Evolutionary conservation across 2,329 filamentous ascomycete genomes (phyloP), one percentile per base, ranked within the genome.

Genomic region (Fusarium hainanense): DNA sequence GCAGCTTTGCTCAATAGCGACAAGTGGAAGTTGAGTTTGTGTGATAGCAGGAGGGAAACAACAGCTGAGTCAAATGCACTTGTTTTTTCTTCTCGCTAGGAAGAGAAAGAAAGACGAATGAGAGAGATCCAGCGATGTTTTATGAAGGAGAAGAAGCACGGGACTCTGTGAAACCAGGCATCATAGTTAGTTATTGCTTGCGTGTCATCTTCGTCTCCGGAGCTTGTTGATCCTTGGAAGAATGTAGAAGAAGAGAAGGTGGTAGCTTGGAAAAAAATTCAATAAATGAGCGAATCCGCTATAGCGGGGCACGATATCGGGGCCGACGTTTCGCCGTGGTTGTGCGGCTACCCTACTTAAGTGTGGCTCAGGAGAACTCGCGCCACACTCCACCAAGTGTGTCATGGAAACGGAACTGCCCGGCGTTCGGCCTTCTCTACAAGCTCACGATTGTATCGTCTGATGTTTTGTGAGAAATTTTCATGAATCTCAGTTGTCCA

Each of bases 161-260:
- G 72, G 70, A 69, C 43, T 67, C 41, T 44, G 63, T 58, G 64
- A 68, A 63, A 71, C 70, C 69, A 74, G 73, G 70, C 72, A 76
- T 73, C 75, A 64, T 75, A 63, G 66, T 71, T 79, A 66, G 74
- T 75, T 75, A 69, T 68, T 75, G 76, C 71, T 77, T 72, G 76
- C 77, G 76, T 79, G 77, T 77, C 77, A 75, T 77, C 73, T 79
- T 79, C 68, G 61, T 46, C 54, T 63, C 62, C 52, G 21, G 57
- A 51, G 67, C 58, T 58, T 69, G 66, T 75, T 68, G 65, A 68
- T 55, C 56, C 51, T 62, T 58, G 55, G 67, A 70, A 74, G 56
- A 65, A 41, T 63, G 58, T 74, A 44, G 67, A 73, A 75, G 51
- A 49, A 61, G 21, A 46, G n/a, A 48, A 66, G 30, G 52, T 54